Conservation (phyloP, 768 basidiomycete genomes). For the Amanita brunnescens region DNA sequence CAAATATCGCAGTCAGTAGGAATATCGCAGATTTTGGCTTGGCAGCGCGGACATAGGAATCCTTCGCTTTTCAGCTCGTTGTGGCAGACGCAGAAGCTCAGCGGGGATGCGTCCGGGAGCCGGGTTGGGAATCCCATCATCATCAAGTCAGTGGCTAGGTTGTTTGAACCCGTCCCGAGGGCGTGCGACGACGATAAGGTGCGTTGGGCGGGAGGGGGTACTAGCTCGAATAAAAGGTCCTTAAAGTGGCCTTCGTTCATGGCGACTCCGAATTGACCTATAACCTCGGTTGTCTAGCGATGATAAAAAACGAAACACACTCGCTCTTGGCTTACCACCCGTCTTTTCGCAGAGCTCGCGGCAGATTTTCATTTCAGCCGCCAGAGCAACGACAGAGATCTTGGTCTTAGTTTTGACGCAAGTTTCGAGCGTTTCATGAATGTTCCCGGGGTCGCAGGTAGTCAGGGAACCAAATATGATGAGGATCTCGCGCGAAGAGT, state of each 20-base stretch:
- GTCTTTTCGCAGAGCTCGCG: slow-evolving; percentile 87
- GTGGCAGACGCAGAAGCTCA: slow-evolving; percentile 89
- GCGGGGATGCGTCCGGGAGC: slow-evolving; percentile 73
- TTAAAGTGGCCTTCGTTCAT: slow-evolving; percentile 97
- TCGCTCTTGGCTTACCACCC: slow-evolving; percentile 50
- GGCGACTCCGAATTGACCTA: slow-evolving; percentile 90
- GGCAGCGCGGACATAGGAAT: slow-evolving; percentile 91
- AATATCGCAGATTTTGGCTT: slow-evolving; percentile 91
- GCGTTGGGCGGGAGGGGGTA: slow-evolving; percentile 87
- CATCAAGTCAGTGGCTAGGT: slow-evolving; percentile 84
- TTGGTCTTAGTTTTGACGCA: slow-evolving; percentile 81
- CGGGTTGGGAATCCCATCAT: slow-evolving; percentile 99
- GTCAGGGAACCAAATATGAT: slow-evolving; percentile 94
- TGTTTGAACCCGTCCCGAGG: slow-evolving; percentile 28
- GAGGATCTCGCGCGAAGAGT: slow-evolving; percentile 92
- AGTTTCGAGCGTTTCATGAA: slow-evolving; percentile 87
- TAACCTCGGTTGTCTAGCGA: slow-evolving; percentile 11
- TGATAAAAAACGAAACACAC: slow-evolving; percentile 8
- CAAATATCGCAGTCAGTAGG: slow-evolving; percentile 98
- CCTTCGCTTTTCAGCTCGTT: slow-evolving; percentile 87
- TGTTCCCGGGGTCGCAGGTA: slow-evolving; percentile 94
- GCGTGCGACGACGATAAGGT: too few species aligned
- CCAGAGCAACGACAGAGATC: slow-evolving; percentile 87
- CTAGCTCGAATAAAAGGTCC: slow-evolving; percentile 90
- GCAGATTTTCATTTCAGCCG: slow-evolving; percentile 98